Conservation (phyloP, 2,329 filamentous ascomycete genomes). For the Fusarium piperis region DNA sequence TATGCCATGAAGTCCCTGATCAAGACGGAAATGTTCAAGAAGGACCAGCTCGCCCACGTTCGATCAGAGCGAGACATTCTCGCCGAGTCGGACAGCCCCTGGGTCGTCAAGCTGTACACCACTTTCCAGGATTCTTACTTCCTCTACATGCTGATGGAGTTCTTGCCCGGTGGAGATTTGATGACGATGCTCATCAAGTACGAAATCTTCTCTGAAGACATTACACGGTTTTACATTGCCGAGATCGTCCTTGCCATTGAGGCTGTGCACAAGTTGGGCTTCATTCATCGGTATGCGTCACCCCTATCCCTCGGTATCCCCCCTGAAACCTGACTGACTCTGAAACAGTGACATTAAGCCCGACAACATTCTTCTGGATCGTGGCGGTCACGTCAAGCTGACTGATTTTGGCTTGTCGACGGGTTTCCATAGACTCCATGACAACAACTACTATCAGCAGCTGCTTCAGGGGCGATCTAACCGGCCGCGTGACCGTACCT, state of each 20-base stretch:
- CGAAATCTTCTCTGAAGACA: slow-evolving; percentile 98
- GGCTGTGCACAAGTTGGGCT: slow-evolving; percentile 96
- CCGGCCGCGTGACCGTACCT: slow-evolving; percentile 83
- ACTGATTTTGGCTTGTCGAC: slow-evolving; percentile 98
- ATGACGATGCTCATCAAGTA: slow-evolving; percentile 99
- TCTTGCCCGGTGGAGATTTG: slow-evolving; percentile 94
- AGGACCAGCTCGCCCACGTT: slow-evolving; percentile 96
- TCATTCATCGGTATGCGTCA: slow-evolving; percentile 89
- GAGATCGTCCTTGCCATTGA: slow-evolving; percentile 99
- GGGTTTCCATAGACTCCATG: slow-evolving; percentile 96
- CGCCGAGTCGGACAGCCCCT: slow-evolving; percentile 98
- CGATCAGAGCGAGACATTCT: slow-evolving; percentile 97
- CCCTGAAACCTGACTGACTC: slow-evolving; percentile 17
- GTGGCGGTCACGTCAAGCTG: slow-evolving; percentile 95
- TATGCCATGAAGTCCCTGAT: slow-evolving; percentile 98
- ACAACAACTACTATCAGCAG: slow-evolving; percentile 98
- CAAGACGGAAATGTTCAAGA: slow-evolving; percentile 99
- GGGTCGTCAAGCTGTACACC: slow-evolving; percentile 98
- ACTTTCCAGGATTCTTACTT: slow-evolving; percentile 98
- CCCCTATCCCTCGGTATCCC: not conserved
- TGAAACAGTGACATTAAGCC: slow-evolving; percentile 91
- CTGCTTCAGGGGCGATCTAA: slow-evolving; percentile 83
- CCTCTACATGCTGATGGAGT: slow-evolving; percentile 99
- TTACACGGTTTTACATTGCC: slow-evolving; percentile 98
- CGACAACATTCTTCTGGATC: slow-evolving; percentile 96